These are phyloP conservation scores for Colletotrichum spinosum DNA, from an alignment of 2,329 filamentous ascomycete genomes.

Conservation along the genomic window DNA sequence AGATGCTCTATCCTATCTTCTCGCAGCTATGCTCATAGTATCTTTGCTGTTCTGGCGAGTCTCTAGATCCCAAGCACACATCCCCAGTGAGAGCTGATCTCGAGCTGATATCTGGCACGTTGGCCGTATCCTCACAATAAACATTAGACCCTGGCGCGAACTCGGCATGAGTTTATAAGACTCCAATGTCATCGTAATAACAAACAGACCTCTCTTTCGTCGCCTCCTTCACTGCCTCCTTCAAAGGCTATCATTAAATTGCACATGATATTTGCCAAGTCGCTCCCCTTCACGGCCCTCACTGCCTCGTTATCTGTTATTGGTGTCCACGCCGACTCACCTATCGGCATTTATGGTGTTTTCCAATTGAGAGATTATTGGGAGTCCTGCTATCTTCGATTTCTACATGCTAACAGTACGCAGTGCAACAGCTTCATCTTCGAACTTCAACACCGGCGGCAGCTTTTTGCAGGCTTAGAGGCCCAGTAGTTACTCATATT, in stretches of 20 bases:
- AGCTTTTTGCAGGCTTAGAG: neutral
- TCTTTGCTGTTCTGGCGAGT: too few relatives aligned
- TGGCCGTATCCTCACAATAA: too few relatives aligned
- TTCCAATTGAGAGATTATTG: conserved; percentile 24
- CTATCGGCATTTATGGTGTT: conserved; percentile 31
- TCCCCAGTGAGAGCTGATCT: too few relatives aligned
- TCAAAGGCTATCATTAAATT: too few relatives aligned
- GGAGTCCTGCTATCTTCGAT: rapidly evolving
- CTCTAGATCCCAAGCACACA: too few relatives aligned
- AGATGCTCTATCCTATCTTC: too few relatives aligned
- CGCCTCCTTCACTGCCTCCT: neutral
- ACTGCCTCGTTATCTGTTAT: conserved; percentile 1
- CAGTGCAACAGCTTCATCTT: conserved; percentile 30
- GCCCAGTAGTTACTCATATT: too few relatives aligned
- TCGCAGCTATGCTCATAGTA: too few relatives aligned
- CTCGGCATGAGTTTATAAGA: too few relatives aligned
- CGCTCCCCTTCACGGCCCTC: conserved; percentile 20
- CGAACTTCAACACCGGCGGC: conserved; percentile 37
- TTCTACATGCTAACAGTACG: neutral
- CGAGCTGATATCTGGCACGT: too few relatives aligned
- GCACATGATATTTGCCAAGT: conserved; percentile 14
- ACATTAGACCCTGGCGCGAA: too few relatives aligned
- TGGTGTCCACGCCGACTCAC: conserved; percentile 23
- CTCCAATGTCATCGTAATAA: too few relatives aligned
- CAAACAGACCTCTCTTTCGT: neutral